Base-by-base conservation (phyloP, 2,329 filamentous ascomycete species). In the Xylariales sp. region DNA sequence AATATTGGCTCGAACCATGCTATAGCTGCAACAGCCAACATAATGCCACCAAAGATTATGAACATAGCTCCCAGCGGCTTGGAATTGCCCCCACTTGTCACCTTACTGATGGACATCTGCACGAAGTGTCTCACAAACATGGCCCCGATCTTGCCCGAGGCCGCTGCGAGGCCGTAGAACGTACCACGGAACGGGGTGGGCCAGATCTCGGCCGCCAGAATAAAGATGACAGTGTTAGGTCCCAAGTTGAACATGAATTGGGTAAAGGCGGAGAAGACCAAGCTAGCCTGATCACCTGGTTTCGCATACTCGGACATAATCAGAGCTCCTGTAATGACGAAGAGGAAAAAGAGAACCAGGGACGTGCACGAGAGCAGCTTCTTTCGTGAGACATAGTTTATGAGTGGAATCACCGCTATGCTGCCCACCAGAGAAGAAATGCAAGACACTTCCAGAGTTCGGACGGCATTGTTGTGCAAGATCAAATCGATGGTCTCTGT, bases 201-300 rank as follows among this genome's bases (percentile, higher is more conserved):
- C 51, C 81, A 82, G 28, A 78, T 70, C 49, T 81, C 77, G 33
- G 74, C 76, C 2, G 77, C 74, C 14, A 81, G 69, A 34, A 80
- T 72, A 48, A 81, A 79, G 1, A 75, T 80, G 8, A 78, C 65
- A 1, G 72, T 74, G 46, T 80, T 79, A 31, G 75, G 74, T n/a
- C 76, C 70, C 54, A 74, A 69, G 44, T 74, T 74, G 44, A 74
- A 74, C 41, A 70, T 56, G 45, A 74, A 73, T 40, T 73, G 69
- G 27, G 67, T 69, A n/a, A 74, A 52, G 12, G 70, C 69, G 14
- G 73, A 69, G 40, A 69, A 61, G 2, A 66, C 65, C 1, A 72
- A 63, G 2, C 66, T 74, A 5, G 19, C 13, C 3, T 14, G 18
- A 18, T 40, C 30, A 8, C 19, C n/a, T 12, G 17, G 21, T 11